Conservation (phyloP, 2,329 filamentous ascomycete genomes). For the Colletotrichum liriopes region DNA sequence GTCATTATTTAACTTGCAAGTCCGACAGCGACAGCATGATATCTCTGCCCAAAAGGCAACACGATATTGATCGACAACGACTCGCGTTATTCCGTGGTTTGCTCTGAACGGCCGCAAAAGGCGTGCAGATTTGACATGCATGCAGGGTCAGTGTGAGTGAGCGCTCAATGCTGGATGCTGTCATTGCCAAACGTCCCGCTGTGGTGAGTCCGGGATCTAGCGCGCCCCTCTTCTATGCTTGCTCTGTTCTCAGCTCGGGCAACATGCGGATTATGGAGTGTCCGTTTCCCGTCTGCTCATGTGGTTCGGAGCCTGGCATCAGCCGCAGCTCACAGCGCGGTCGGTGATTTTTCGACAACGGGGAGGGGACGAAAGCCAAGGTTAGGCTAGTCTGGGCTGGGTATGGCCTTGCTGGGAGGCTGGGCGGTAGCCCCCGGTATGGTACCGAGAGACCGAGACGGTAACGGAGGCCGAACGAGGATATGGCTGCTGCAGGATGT, state of each 20-base stretch:
- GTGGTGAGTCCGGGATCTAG: background rate
- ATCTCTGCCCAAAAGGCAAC: background rate
- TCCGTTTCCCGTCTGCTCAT: constrained; percentile 3
- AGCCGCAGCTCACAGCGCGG: constrained; percentile 15
- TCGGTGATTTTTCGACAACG: constrained; percentile 29
- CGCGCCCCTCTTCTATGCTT: background rate
- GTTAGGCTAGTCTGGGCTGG: constrained; percentile 7
- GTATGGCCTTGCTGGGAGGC: constrained; percentile 20
- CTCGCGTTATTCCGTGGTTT: background rate
- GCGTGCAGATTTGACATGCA: background rate
- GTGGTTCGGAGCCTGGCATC: constrained; percentile 16
- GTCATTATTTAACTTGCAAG: background rate
- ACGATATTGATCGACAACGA: background rate
- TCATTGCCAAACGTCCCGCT: too few relatives aligned
- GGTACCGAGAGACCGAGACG: constrained; percentile 23
- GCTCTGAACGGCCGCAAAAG: background rate
- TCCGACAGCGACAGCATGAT: background rate
- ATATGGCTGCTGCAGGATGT: background rate
- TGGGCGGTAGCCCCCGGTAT: constrained; percentile 26
- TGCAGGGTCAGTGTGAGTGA: background rate
- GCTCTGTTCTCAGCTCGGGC: background rate
- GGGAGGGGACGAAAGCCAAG: constrained; percentile 30
- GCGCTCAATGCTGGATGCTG: constrained; percentile 1
- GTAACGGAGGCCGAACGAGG: constrained; percentile 10
- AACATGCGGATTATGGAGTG: background rate